Conservation (phyloP, 2,329 filamentous ascomycete species). For the Neurospora crassa region DNA sequence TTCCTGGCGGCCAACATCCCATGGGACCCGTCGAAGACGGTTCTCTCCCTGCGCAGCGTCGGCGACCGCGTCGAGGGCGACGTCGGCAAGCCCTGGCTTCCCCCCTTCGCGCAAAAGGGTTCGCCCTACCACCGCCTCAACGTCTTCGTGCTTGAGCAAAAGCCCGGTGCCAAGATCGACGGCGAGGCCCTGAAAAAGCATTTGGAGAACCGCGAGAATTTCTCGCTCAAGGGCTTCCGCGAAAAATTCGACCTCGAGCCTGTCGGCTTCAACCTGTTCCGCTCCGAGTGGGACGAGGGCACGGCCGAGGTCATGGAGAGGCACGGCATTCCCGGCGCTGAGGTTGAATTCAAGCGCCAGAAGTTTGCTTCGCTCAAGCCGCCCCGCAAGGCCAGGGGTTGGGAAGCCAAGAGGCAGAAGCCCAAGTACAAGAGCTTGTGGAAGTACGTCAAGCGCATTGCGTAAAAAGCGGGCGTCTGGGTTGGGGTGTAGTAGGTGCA, state of each 20-base stretch:
- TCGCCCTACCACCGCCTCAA: constrained; percentile 83
- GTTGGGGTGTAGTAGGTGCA: background rate
- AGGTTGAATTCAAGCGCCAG: constrained; percentile 77
- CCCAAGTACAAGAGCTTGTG: constrained; percentile 55
- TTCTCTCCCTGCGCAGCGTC: constrained; percentile 56
- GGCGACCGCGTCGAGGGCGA: constrained; percentile 36
- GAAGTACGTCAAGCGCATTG: constrained; percentile 55
- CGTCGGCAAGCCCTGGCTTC: constrained; percentile 70
- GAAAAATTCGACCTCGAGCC: constrained; percentile 59
- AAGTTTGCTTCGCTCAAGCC: constrained; percentile 60
- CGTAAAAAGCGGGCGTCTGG: background rate
- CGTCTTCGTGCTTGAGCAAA: constrained; percentile 76
- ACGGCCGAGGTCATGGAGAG: constrained; percentile 82
- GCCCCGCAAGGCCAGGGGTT: constrained; percentile 50
- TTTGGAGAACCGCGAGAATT: constrained; percentile 50
- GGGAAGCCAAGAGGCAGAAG: constrained; percentile 56
- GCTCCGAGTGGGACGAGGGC: constrained; percentile 78
- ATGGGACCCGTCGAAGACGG: constrained; percentile 41
- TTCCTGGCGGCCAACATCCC: constrained; percentile 66
- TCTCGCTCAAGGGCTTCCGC: constrained; percentile 66
- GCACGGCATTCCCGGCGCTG: constrained; percentile 62
- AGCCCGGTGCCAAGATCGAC: constrained; percentile 49
- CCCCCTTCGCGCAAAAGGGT: constrained; percentile 82
- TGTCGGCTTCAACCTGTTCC: constrained; percentile 81
- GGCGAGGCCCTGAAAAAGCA: constrained; percentile 44